These are phyloP conservation scores for Gloeophyllum trabeum DNA, from an alignment of 768 basidiomycete species.

Conservation along the genomic window DNA sequence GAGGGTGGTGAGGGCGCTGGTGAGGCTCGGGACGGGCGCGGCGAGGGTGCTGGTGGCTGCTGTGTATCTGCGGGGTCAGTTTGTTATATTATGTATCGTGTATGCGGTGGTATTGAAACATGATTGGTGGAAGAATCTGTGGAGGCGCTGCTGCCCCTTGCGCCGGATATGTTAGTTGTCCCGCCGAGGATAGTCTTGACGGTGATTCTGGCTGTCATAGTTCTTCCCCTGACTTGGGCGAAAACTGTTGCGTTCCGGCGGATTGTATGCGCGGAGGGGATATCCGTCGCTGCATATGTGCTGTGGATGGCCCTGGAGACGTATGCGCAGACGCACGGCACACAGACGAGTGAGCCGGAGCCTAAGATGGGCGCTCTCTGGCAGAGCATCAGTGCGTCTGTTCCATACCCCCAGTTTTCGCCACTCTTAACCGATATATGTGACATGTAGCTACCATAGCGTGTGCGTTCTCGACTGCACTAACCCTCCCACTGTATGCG, in stretches of 20 bases:
- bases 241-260: conserved; percentile 43
- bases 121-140: conserved; percentile 33
- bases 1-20: conserved; percentile 27
- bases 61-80: conserved; percentile 59
- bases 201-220: conserved; percentile 25
- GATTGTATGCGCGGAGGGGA: conserved; percentile 41
- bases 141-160: conserved; percentile 35
- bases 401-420: not conserved
- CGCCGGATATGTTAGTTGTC: conserved; percentile 23
- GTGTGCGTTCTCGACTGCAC: conserved; percentile 55
- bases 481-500: conserved; percentile 55
- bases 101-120: not conserved
- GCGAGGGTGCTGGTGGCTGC: conserved; percentile 42
- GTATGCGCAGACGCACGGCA: conserved; percentile 40
- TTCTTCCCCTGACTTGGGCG: conserved; percentile 42
- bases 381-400: conserved; percentile 50
- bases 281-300: conserved; percentile 51
- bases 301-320: conserved; percentile 44
- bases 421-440: conserved; percentile 2
- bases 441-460: conserved; percentile 40
- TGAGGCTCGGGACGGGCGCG: conserved; percentile 31
- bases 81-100: not conserved
- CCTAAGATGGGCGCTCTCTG: conserved; percentile 38
- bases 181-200: conserved; percentile 30
- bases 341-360: conserved; percentile 24